Evolutionary conservation across 225 moss, liverwort and hornwort species (phyloP).

Genomic region (Anthoceros angustus): DNA sequence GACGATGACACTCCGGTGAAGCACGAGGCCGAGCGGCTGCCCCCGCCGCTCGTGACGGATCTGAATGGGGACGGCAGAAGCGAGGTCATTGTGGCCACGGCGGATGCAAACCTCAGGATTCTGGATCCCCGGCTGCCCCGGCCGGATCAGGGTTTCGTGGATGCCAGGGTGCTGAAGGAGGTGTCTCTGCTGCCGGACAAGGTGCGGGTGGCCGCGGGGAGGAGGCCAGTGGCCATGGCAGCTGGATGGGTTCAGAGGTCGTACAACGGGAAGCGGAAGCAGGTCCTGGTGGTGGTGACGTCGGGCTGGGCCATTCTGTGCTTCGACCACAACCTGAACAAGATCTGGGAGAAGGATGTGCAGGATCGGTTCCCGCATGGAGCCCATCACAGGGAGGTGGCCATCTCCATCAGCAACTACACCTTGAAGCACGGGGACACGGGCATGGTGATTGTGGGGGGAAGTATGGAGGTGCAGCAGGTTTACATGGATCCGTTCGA

Average conservation of each 20-base stretch:
- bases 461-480: conserved; percentile 95
- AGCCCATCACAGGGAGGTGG: conserved; percentile 80
- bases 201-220: conserved; percentile 64
- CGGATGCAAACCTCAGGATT: conserved; percentile 63
- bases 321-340: conserved; percentile 86
- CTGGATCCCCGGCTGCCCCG: conserved; percentile 54
- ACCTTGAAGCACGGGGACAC: conserved; percentile 72
- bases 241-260: conserved; percentile 46
- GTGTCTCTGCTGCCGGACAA: conserved; percentile 75
- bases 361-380: conserved; percentile 75
- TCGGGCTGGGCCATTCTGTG: conserved; percentile 78
- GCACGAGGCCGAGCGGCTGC: conserved; percentile 74
- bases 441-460: conserved; percentile 76
- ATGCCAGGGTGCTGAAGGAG: conserved; percentile 69
- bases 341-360: conserved; percentile 74
- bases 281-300: conserved; percentile 83
- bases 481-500: conserved; percentile 81
- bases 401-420: conserved; percentile 68
- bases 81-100: conserved; percentile 64
- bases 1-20: conserved; percentile 44
- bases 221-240: conserved; percentile 82
- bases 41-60: conserved; percentile 63
- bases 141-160: conserved; percentile 51
- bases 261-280: conserved; percentile 38
- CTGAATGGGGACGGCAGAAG: conserved; percentile 83